Conservation (phyloP, 768 basidiomycete genomes). For the Stropharia rugosoannulata region DNA sequence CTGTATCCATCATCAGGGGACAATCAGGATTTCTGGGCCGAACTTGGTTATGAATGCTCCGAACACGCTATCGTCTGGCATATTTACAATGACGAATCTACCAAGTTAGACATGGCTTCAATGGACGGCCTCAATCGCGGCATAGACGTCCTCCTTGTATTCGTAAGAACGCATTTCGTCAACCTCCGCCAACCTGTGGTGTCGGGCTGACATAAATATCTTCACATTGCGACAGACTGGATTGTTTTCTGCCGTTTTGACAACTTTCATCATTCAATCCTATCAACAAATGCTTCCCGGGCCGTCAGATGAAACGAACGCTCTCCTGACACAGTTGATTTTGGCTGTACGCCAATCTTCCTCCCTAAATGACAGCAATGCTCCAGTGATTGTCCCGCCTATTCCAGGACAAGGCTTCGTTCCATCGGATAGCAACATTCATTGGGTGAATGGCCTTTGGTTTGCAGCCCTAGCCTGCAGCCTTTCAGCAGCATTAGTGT, state of each 20-base stretch:
- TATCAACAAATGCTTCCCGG: constrained; percentile 36
- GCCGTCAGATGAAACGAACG: constrained; percentile 32
- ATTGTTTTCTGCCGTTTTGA: constrained; percentile 42
- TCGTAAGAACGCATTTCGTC: constrained; percentile 28
- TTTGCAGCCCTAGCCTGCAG: constrained; percentile 42
- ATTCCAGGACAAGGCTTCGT: not conserved
- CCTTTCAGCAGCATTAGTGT: constrained; percentile 39
- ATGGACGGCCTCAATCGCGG: constrained; percentile 40
- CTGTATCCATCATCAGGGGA: not conserved
- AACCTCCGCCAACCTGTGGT: not conserved
- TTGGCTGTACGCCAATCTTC: constrained; percentile 15
- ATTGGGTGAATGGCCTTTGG: constrained; percentile 46
- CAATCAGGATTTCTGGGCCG: constrained; percentile 14
- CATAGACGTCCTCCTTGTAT: constrained; percentile 44
- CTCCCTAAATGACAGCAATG: constrained; percentile 6
- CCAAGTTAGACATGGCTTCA: constrained; percentile 30
- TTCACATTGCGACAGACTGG: constrained; percentile 29
- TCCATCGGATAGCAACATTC: constrained; percentile 24
- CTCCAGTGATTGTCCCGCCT: constrained; percentile 1
- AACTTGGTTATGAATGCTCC: constrained; percentile 31
- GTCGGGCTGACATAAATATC: not conserved
- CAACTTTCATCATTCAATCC: constrained; percentile 42
- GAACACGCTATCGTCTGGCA: constrained; percentile 38
- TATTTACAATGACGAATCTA: constrained; percentile 41
- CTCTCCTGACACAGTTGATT: constrained; percentile 30